These are phyloP conservation scores for Asterella californica DNA, from an alignment of 225 moss, liverwort and hornwort genomes.

Conservation along the genomic window DNA sequence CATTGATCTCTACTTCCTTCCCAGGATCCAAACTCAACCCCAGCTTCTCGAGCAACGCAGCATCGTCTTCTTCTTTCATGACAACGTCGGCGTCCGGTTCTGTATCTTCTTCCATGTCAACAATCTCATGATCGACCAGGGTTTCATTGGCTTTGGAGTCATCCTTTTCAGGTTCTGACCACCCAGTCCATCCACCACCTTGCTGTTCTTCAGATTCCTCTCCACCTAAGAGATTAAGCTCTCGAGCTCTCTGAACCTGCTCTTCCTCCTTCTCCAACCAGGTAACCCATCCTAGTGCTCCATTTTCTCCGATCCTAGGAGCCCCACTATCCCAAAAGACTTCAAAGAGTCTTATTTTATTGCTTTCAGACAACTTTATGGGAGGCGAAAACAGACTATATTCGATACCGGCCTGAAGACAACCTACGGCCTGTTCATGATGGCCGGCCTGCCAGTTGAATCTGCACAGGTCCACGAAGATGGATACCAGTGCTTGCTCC, in stretches of 20 bases:
- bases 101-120: constrained; percentile 39
- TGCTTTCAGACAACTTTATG: constrained; percentile 66
- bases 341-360: constrained; percentile 75
- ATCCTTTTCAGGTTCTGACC: constrained; percentile 52
- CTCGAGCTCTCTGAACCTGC: constrained; percentile 53
- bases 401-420: constrained; percentile 82
- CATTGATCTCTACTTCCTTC: constrained; percentile 75
- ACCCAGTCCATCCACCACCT: constrained; percentile 95
- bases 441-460: constrained; percentile 96
- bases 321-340: constrained; percentile 88
- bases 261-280: constrained; percentile 79
- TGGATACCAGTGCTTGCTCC: constrained; percentile 71
- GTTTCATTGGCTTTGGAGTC: constrained; percentile 24
- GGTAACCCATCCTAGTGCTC: constrained; percentile 82
- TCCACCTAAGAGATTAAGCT: constrained; percentile 37
- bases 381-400: constrained; percentile 80
- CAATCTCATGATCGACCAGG: constrained; percentile 33
- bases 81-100: constrained; percentile 48
- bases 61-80: constrained; percentile 62
- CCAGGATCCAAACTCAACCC: constrained; percentile 71
- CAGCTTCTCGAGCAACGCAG: constrained; percentile 72
- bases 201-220: constrained; percentile 58
- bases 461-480: constrained; percentile 79
- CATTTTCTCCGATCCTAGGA: constrained; percentile 84
- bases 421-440: constrained; percentile 78